Evolutionary conservation across 108 stramenopile species (phyloP).

Genomic region (Stephanodiscus triporus): DNA sequence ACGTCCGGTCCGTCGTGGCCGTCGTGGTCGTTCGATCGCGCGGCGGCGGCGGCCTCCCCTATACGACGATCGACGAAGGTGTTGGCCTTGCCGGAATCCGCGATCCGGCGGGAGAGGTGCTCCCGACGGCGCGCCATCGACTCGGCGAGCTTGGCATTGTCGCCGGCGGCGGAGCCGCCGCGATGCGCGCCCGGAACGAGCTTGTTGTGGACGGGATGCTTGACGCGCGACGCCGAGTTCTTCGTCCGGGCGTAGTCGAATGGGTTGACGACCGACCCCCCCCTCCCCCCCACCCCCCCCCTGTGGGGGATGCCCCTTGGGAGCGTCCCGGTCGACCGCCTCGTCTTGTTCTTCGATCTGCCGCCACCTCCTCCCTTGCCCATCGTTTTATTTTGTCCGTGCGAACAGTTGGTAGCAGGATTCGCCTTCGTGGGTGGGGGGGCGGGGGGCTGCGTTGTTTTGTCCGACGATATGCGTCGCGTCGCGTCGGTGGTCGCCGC

Average conservation of each 20-base stretch:
- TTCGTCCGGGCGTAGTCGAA: constrained; percentile 68
- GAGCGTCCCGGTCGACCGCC: constrained; percentile 62
- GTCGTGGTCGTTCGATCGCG: background rate
- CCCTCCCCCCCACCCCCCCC: background rate
- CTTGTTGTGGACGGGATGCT: constrained; percentile 79
- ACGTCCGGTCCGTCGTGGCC: constrained; percentile 56
- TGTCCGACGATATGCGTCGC: no score
- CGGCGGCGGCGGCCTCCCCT: constrained; percentile 76
- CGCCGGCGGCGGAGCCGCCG: background rate
- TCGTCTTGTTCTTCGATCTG: constrained; percentile 62
- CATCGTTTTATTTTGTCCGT: constrained; percentile 36
- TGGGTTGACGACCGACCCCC: no score
- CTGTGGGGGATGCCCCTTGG: constrained; percentile 74
- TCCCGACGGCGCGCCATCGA: constrained; percentile 21
- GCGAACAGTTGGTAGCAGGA: background rate
- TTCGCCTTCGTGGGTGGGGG: background rate
- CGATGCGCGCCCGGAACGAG: constrained; percentile 6
- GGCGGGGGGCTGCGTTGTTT: no score
- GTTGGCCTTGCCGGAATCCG: constrained; percentile 50
- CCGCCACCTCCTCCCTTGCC: constrained; percentile 44
- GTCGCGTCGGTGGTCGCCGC: no score
- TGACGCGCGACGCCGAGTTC: constrained; percentile 55
- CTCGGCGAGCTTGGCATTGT: constrained; percentile 23
- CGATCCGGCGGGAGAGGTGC: background rate
- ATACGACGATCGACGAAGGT: constrained; percentile 81